Evolutionary conservation across 2,329 filamentous ascomycete species (phyloP).

Genomic region (Fusarium lateritium): DNA sequence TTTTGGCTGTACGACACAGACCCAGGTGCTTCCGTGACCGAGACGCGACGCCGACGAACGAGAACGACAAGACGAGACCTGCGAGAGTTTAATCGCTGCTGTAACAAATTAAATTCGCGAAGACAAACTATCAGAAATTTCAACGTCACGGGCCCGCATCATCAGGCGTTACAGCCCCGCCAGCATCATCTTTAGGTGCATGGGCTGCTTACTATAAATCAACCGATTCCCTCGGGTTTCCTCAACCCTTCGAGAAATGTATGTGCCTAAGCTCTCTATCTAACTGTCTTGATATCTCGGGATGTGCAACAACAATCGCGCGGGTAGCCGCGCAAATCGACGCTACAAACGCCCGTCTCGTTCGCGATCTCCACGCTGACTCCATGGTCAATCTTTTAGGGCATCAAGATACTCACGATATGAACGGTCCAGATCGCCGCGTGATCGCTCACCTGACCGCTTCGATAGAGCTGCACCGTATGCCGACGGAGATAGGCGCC

Average conservation of each 20-base stretch:
- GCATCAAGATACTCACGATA: conserved; percentile 72
- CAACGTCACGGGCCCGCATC: not conserved
- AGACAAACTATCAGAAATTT: not conserved
- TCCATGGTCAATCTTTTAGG: conserved; percentile 60
- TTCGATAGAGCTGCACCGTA: conserved; percentile 71
- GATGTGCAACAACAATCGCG: conserved; percentile 4
- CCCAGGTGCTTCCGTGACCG: conserved; percentile 12
- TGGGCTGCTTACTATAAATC: conserved; percentile 34
- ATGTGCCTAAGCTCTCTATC: conserved; percentile 23
- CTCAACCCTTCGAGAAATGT: conserved; percentile 44
- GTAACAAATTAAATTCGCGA: not conserved
- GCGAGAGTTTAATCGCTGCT: conserved; percentile 21
- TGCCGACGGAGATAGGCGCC: conserved; percentile 77
- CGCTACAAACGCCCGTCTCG: conserved; percentile 1
- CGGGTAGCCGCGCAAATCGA: not conserved
- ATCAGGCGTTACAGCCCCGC: conserved; percentile 1
- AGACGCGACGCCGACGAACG: conserved; percentile 28
- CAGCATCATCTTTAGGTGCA: conserved; percentile 32
- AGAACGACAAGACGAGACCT: conserved; percentile 23
- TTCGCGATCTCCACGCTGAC: conserved; percentile 23
- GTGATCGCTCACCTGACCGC: conserved; percentile 79
- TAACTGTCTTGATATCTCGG: not conserved
- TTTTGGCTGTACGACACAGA: conserved; percentile 8
- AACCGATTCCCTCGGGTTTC: conserved; percentile 34
- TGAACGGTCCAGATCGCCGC: conserved; percentile 74